Evolutionary conservation across 169 alveolate genomes (phyloP), one percentile per base, ranked within the genome.

Genomic region (Neospora caninum): DNA sequence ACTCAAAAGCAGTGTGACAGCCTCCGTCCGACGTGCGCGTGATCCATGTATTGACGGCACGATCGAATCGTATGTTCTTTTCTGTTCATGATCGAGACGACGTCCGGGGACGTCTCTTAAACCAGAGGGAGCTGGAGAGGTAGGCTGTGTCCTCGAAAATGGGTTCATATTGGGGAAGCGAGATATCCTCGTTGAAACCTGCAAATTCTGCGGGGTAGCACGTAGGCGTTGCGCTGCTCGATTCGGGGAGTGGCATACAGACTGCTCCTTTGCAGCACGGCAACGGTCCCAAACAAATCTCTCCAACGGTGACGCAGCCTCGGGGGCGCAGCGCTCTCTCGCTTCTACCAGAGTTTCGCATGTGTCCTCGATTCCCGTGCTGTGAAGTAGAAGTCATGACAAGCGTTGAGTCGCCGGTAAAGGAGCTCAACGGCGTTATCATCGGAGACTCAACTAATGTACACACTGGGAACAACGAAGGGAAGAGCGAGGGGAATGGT

Each of bases 231-330:
- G 49, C 10, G 45, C 86, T n/a, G 86, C 9, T n/a, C 27, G 29
- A 78, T 13, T 10, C 45, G 31, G 45, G 86, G 9, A 18, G 86
- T 78, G 86, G 31, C 39, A 13, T n/a, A n/a, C 86, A 78, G 86
- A 78, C 45, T 20, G 43, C 86, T 16, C 86, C 86, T 20, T n/a
- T 20, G 86, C 86, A 78, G n/a, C 86, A 78, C 49, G 27, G 22
- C 86, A 78, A 29, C 20, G 86, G 86, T 20, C 86, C 86, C 45
- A n/a, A 0, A 38, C 86, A 78, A 10, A 78, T n/a, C n/a, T 22
- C 86, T 20, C 86, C 86, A n/a, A 78, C 43, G 13, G 86, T n/a
- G 29, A 78, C 86, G 86, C 86, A 78, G 49, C 86, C 86, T n/a
- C 27, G 45, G 43, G 42, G 86, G 10, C 86, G 86, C 86, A 78